Evolutionary conservation across 352 stramenopile genomes (phyloP).

Genomic region (Pythium oligandrum): DNA sequence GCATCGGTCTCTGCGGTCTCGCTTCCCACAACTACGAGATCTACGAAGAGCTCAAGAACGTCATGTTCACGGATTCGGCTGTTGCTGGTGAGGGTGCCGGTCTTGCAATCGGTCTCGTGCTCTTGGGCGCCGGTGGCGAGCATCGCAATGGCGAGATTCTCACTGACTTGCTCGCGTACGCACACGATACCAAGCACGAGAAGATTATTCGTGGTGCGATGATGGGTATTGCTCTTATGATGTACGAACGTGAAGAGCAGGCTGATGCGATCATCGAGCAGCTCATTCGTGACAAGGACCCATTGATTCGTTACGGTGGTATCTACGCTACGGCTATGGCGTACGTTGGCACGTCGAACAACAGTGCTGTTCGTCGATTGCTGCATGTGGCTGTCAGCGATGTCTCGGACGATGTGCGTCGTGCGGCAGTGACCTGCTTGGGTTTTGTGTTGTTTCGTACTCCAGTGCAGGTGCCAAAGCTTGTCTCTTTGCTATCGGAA

Average conservation of each 20-base stretch:
- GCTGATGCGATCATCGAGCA: constrained; percentile 97
- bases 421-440: constrained; percentile 95
- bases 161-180: constrained; percentile 96
- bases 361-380: constrained; percentile 94
- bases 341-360: constrained; percentile 97
- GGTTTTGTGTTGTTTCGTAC: constrained; percentile 99
- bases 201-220: constrained; percentile 99
- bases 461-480: constrained; percentile 90
- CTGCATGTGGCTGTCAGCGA: constrained; percentile 98
- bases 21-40: constrained; percentile 92
- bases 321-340: constrained; percentile 98
- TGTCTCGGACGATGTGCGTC: constrained; percentile 98
- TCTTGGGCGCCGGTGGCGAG: constrained; percentile 92
- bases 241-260: constrained; percentile 97
- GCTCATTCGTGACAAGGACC: constrained; percentile 96
- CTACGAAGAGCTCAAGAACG: constrained; percentile 97
- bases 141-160: constrained; percentile 79
- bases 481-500: constrained; percentile 95
- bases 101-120: constrained; percentile 96
- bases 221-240: constrained; percentile 98
- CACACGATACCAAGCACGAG: constrained; percentile 98
- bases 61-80: constrained; percentile 97
- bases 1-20: constrained; percentile 95
- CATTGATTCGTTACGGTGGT: constrained; percentile 96
- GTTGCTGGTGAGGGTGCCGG: constrained; percentile 97